These are phyloP conservation scores for Dactylellina drechsleri DNA, from an alignment of 2,329 filamentous ascomycete species.

Conservation along the genomic window DNA sequence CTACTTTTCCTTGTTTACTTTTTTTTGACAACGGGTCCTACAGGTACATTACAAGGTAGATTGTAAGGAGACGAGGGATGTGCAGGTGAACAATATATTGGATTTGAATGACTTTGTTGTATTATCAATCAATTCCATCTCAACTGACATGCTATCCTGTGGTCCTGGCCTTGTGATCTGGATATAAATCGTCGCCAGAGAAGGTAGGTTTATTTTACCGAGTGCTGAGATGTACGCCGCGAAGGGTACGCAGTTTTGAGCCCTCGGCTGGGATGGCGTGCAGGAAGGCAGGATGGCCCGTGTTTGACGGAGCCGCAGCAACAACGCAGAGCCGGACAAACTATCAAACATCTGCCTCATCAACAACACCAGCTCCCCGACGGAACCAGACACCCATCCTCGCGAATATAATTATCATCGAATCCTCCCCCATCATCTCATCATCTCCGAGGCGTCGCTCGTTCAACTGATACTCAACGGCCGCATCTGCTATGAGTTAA, in stretches of 20 bases:
- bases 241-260: conserved; percentile 18
- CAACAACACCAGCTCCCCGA: conserved; percentile 28
- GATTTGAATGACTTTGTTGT: background rate
- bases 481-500: conserved; percentile 53
- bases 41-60: conserved; percentile 8
- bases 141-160: conserved; percentile 33
- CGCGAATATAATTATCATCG: conserved; percentile 40
- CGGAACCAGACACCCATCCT: conserved; percentile 32
- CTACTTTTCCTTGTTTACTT: background rate
- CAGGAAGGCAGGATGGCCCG: conserved; percentile 37
- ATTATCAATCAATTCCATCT: conserved; percentile 8
- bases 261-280: conserved; percentile 20
- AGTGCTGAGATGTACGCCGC: conserved; percentile 23
- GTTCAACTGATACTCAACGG: conserved; percentile 23
- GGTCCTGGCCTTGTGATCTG: conserved; percentile 30
- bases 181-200: no score
- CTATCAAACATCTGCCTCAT: conserved; percentile 55
- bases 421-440: conserved; percentile 1
- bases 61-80: background rate
- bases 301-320: conserved; percentile 42
- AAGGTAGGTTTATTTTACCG: no score
- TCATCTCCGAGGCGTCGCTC: conserved; percentile 32
- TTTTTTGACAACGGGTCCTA: background rate
- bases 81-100: background rate
- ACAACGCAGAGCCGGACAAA: conserved; percentile 36